Conservation (phyloP, 1,139 yeast species). For the Meyerozyma guilliermondii region DNA sequence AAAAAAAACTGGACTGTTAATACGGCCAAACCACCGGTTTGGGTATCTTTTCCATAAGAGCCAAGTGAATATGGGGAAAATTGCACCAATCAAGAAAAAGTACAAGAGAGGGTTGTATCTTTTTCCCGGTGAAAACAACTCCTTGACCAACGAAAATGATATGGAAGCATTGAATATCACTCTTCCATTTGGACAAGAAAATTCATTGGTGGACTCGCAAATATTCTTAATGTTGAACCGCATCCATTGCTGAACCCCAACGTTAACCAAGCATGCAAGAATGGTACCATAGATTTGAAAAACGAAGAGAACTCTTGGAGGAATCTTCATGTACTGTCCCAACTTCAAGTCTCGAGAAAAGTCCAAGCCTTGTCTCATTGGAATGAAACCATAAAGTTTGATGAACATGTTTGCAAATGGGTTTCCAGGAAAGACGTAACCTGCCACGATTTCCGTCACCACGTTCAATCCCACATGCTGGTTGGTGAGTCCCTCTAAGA, state of each 20-base stretch:
- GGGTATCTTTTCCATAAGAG: slow-evolving; percentile 14
- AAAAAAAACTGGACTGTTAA: slow-evolving; percentile 43
- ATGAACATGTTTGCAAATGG: slow-evolving; percentile 31
- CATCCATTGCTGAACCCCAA: slow-evolving; percentile 23
- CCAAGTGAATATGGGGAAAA: slow-evolving; percentile 30
- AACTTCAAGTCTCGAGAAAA: slow-evolving; percentile 13
- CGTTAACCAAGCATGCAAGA: slow-evolving; percentile 31
- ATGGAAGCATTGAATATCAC: slow-evolving; percentile 13
- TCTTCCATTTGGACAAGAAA: slow-evolving; percentile 15
- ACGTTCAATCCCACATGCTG: slow-evolving; percentile 35
- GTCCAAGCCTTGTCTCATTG: slow-evolving; percentile 18
- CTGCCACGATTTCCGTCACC: slow-evolving; percentile 29
- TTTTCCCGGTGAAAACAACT: slow-evolving; percentile 34
- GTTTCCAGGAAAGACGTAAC: slow-evolving; percentile 27
- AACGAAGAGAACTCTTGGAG: slow-evolving; percentile 9
- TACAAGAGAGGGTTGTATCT: slow-evolving; percentile 33
- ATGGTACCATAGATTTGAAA: slow-evolving; percentile 16
- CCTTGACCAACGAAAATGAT: slow-evolving; percentile 18
- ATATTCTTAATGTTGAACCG: slow-evolving; percentile 10
- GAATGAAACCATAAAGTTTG: slow-evolving; percentile 28
- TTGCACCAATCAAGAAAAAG: slow-evolving; percentile 44
- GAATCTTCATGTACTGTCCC: slow-evolving; percentile 16
- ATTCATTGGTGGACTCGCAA: slow-evolving; percentile 7
- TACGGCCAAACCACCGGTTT: slow-evolving; percentile 16
- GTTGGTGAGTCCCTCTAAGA: slow-evolving; percentile 32